Evolutionary conservation across 1,284 basidiomycete genomes (phyloP).

Genomic region (Neotropicomus parvogracilis): DNA sequence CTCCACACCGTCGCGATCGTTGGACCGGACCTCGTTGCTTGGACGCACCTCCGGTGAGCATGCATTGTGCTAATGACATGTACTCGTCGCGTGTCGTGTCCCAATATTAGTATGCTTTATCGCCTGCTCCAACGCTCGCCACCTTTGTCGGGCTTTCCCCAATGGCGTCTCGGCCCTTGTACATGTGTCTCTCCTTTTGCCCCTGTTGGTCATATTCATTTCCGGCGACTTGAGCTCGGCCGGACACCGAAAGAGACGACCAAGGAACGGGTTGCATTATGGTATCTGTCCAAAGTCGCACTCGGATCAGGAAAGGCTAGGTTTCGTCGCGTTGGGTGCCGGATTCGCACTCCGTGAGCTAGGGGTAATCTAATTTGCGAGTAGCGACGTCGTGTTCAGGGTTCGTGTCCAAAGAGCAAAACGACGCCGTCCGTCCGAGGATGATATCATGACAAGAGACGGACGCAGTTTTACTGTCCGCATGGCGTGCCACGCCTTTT

Average conservation of each 20-base stretch:
- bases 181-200: background rate
- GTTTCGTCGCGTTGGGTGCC: constrained; percentile 1
- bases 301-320: background rate
- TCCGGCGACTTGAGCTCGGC: constrained; percentile 1
- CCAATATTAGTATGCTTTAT: constrained; percentile 8
- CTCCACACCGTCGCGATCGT: constrained; percentile 3
- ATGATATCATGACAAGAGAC: constrained; percentile 17
- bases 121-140: background rate
- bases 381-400: constrained; percentile 7
- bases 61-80: background rate
- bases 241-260: constrained; percentile 4
- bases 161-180: constrained; percentile 14
- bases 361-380: background rate
- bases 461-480: background rate
- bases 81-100: constrained; percentile 9
- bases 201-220: constrained; percentile 7
- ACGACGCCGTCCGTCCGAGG: background rate
- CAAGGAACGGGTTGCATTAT: constrained; percentile 10
- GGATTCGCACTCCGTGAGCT: constrained; percentile 3
- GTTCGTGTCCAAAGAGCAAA: constrained; percentile 4
- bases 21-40: background rate
- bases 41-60: constrained; percentile 1
- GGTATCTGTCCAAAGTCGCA: constrained; percentile 3
- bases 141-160: constrained; percentile 3
- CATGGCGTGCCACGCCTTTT: background rate